These are phyloP conservation scores for Neofusicoccum sp. DNA, from an alignment of 2,329 filamentous ascomycete genomes.

Conservation along the genomic window DNA sequence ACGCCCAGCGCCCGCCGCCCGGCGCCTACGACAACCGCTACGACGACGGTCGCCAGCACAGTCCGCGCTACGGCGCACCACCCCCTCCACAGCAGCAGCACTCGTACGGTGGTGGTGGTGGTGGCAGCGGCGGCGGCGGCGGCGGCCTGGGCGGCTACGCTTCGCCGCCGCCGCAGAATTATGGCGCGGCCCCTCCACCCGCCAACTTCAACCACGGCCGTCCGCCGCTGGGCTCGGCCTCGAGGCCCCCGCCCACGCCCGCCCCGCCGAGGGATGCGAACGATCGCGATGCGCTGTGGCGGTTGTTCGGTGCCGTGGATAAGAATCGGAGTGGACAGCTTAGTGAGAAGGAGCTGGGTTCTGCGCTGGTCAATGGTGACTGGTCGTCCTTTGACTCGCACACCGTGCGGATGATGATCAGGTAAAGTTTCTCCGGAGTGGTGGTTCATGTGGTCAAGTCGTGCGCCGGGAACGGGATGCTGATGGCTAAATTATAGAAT, in stretches of 20 bases:
- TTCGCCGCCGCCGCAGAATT: constrained; percentile 48
- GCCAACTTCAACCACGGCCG: constrained; percentile 62
- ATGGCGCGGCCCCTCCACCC: constrained; percentile 54
- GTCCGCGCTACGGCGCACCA: constrained; percentile 29
- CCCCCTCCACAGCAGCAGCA: constrained; percentile 26
- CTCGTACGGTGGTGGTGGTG: too few relatives aligned
- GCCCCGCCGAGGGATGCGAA: constrained; percentile 56
- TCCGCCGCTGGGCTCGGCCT: constrained; percentile 51
- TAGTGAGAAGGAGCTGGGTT: constrained; percentile 80
- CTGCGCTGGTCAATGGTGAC: constrained; percentile 93
- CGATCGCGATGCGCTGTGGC: constrained; percentile 71
- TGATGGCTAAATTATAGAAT: constrained; percentile 56
- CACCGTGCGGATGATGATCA: constrained; percentile 98
- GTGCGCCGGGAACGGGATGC: not conserved
- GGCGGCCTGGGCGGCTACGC: constrained; percentile 39
- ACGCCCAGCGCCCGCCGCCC: constrained; percentile 27
- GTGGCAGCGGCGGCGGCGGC: too few relatives aligned
- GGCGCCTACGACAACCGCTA: constrained; percentile 38
- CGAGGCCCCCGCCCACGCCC: constrained; percentile 46
- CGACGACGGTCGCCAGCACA: constrained; percentile 28
- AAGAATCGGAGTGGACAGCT: constrained; percentile 79
- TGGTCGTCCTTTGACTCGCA: constrained; percentile 91
- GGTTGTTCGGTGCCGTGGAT: constrained; percentile 88
- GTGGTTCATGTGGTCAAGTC: not conserved
- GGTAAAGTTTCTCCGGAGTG: constrained; percentile 21